These are phyloP conservation scores for Linanthus parryae DNA, from an alignment of 148 eudicot genomes.

Conservation along the genomic window DNA sequence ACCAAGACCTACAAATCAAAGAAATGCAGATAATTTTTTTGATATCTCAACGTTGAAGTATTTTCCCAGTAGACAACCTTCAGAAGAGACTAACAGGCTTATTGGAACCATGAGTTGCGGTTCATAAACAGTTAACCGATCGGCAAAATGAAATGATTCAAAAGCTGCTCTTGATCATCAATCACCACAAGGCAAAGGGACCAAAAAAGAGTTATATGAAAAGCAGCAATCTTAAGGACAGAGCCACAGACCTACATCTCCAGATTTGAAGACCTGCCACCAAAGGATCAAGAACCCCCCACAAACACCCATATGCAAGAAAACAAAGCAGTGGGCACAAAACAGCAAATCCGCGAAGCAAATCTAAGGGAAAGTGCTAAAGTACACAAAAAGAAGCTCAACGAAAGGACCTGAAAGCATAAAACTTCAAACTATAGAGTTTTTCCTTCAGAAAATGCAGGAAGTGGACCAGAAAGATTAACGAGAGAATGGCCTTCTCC, in stretches of 20 bases:
- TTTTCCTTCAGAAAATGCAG: no score
- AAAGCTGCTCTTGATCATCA: slow-evolving; percentile 17
- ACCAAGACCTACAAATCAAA: slow-evolving; percentile 1
- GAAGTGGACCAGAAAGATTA: no score
- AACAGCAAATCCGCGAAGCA: no score
- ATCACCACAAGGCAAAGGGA: slow-evolving; percentile 29
- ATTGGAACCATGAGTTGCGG: no score
- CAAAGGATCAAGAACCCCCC: no score
- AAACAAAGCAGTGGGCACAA: slow-evolving; percentile 5
- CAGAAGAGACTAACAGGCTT: slow-evolving; percentile 6
- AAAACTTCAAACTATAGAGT: no score
- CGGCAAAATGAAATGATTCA: slow-evolving; percentile 18
- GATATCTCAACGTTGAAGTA: slow-evolving; percentile 7
- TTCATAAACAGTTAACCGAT: slow-evolving; percentile 10
- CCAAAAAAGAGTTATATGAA: slow-evolving; percentile 39
- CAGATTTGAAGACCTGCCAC: no score
- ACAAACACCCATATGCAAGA: no score
- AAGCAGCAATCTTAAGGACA: slow-evolving; percentile 52
- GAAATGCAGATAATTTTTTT: neutral
- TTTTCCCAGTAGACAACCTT: slow-evolving; percentile 9
- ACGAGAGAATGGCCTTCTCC: slow-evolving; percentile 8
- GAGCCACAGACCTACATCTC: slow-evolving; percentile 25
- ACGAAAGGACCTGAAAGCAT: no score
- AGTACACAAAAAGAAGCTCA: no score
- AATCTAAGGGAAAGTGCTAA: no score